Evolutionary conservation across 2,329 filamentous ascomycete genomes (phyloP), one percentile per base, ranked within the genome.

Genomic region (Ophiostoma fasciatum): DNA sequence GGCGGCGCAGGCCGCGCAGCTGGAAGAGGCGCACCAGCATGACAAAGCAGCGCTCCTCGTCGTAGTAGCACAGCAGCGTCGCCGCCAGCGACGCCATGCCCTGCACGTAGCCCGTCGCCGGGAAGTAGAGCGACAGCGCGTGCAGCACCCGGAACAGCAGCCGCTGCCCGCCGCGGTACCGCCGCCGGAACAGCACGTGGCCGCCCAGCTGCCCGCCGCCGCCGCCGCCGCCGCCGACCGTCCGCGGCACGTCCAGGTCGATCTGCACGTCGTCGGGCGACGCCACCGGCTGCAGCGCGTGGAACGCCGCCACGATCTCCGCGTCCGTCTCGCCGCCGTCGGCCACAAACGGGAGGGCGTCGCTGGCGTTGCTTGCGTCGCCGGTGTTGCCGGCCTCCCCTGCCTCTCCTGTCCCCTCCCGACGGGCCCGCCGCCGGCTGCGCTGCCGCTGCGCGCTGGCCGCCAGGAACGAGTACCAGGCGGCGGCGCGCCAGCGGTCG

Each of bases 11-110:
- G 2, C 90, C 88, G 40, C 90, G 76, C 40, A 92, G 66, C 51
- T 84, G 75, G 84, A 88, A 98, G 51, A 98, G 66, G 18, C 90
- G 74, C n/a, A 92, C 87, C 36, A 96, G 63, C 90, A 98, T 96
- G 32, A 96, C 74, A 49, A 98, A 98, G 6, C 83, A 78, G 48
- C 76, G 76, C 56, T 94, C 90, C 57, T 98, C 90, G 45, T 96
- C 88, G 55, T 87, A 98, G 54, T 98, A 98, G 53, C 88, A 94
- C 7, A 98, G 71, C 15, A 98, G 63, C 1, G 90, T 96, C 1
- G 88, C 88, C 2, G 83, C 87, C 27, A 96, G 64, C 17, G 85
- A 82, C 13, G 88, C 90, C 90, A 98, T 98, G 36, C 90, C 90
- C 57, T 98, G 90, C 1, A 96, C 90, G 54, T 98, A 98, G 20